Percentiles rank a stretch among this genome's conserved stretches.
Conservation (phyloP, 192 early-diverging fungal species). For the Piromyces sp. region DNA sequence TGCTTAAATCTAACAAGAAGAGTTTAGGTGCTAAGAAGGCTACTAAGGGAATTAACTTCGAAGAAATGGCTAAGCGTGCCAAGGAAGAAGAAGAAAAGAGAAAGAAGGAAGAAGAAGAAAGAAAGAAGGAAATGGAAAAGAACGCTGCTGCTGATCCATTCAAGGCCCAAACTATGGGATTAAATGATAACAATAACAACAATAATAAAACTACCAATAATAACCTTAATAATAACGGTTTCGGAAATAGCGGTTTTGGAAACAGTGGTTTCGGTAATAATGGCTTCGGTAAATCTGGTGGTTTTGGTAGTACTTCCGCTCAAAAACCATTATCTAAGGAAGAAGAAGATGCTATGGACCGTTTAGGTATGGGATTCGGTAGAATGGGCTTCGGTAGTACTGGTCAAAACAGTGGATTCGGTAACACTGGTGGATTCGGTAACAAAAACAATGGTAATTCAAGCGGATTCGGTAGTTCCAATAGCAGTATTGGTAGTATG, state of each 20-base stretch:
- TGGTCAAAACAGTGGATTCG: not conserved
- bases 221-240: not conserved
- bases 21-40: conserved; percentile 83
- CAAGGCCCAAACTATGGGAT: not conserved
- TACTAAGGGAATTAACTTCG: conserved; percentile 65
- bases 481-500: not conserved
- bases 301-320: conserved; percentile 3
- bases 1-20: conserved; percentile 21
- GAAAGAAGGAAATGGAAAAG: conserved; percentile 6
- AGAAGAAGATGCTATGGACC: conserved; percentile 23
- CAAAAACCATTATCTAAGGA: conserved; percentile 1
- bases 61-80: conserved; percentile 74
- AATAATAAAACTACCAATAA: conserved; percentile 3
- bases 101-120: conserved; percentile 23
- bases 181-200: conserved; percentile 6
- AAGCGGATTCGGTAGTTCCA: conserved; percentile 30
- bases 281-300: not conserved
- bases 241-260: conserved; percentile 3
- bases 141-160: conserved; percentile 7
- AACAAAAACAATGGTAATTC: no score
- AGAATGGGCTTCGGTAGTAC: conserved; percentile 35
- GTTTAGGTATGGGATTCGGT: conserved; percentile 52
- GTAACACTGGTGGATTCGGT: conserved; percentile 5
- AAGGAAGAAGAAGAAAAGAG: conserved; percentile 51
- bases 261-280: conserved; percentile 8